Base-by-base conservation (phyloP, 192 early-diverging fungal species). In the Entomortierella chlamydospora region DNA sequence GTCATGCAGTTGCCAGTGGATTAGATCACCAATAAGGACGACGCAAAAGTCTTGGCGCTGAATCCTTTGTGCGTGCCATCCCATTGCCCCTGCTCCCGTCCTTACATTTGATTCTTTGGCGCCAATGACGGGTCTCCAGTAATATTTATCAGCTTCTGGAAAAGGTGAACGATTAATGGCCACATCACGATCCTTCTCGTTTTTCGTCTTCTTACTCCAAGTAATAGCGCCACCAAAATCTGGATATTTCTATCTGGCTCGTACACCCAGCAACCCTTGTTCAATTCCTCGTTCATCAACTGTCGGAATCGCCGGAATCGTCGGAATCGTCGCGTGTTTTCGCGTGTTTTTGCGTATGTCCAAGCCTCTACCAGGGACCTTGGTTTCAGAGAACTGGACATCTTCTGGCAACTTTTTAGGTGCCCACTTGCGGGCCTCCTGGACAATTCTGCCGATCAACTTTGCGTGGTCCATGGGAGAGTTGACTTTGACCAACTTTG, bases 1-100 rank as follows among this genome's bases (percentile, higher is more conserved):
- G 34, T 89, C 88, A 56, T 89, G 88, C 10, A 87, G 56, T 45
- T 89, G 88, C 55, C 72, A 86, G 18, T 85, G 83, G 4, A 85
- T 66, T 17, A 82, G 31, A 61, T 89, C 88, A 20, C 88, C 88
- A 0, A 85, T 82, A 28, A 89, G 70, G 11, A 86, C 62, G 33
- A 87, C 74, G 34, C 86, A 88, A 77, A 85, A 88, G 26, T 76
- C 61, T 12, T 72, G 56, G 26, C 68, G 59, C 50, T 67, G 22
- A 13, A 73, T 73, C 20, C 62, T 45, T 2, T 76, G 23, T n/a
- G 83, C 68, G 4, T 66, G 43, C 57, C 80, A 70, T 23, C 72
- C 73, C 15, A 30, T 29, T 2, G 11, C 42, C 2, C 20, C 37
- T 33, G 43, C 34, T 8, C 34, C 34, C 2, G 31, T 12, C 0